Evolutionary conservation across 495 filamentous ascomycete genomes (phyloP).

Genomic region (Penicillium lagena): DNA sequence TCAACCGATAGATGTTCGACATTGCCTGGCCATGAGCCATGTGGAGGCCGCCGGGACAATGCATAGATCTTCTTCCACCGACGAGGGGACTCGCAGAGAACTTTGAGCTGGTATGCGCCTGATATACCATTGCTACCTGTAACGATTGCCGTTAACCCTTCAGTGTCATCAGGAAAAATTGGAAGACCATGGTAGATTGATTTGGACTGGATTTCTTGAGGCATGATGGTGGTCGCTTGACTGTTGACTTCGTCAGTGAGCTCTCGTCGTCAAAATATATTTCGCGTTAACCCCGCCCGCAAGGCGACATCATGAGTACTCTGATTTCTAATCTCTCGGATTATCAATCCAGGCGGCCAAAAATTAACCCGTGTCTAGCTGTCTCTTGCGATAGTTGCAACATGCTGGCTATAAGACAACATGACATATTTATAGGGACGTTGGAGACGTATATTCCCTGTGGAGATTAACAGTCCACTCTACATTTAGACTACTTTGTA

Average conservation of each 20-base stretch:
- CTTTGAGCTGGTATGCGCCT: conserved; percentile 40
- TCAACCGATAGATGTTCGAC: conserved; percentile 41
- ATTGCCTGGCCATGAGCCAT: conserved; percentile 21
- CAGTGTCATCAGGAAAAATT: conserved; percentile 24
- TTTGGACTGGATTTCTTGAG: conserved; percentile 3
- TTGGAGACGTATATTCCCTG: too few species aligned
- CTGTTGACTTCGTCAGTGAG: neutral
- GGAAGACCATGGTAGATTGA: conserved; percentile 31
- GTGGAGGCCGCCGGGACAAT: conserved; percentile 35
- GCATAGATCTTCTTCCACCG: conserved; percentile 47
- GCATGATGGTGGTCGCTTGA: neutral
- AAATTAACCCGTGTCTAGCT: neutral
- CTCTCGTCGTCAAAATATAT: too few species aligned
- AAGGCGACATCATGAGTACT: too few species aligned
- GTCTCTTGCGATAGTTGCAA: too few species aligned
- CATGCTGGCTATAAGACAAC: too few species aligned
- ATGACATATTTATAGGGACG: too few species aligned
- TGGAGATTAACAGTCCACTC: too few species aligned
- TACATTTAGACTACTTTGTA: too few species aligned
- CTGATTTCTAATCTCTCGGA: too few species aligned
- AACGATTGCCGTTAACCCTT: conserved; percentile 43
- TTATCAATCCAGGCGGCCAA: too few species aligned
- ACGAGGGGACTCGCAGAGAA: conserved; percentile 34
- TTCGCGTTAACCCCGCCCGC: too few species aligned
- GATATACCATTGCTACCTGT: conserved; percentile 48